A percentile compares a stretch with the other conserved stretches of the same genome.
These are phyloP conservation scores for Globisporangium emineosum DNA, from an alignment of 352 stramenopile genomes.

Conservation along the genomic window DNA sequence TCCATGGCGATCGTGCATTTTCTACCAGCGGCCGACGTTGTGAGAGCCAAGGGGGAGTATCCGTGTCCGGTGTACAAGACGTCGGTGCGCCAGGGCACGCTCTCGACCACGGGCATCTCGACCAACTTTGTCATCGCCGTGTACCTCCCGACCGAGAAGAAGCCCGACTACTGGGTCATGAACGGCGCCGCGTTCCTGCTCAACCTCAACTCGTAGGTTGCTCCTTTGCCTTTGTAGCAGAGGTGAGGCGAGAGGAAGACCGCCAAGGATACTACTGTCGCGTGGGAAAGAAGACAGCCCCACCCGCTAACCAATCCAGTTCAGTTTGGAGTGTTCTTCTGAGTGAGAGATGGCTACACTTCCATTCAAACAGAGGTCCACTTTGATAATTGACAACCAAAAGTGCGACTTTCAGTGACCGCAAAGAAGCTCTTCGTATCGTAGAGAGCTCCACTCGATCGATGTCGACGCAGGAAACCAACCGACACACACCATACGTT, in stretches of 20 bases:
- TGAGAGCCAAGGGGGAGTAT: slow-evolving; percentile 67
- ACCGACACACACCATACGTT: not conserved
- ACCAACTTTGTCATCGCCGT: slow-evolving; percentile 94
- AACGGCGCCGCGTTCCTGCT: slow-evolving; percentile 91
- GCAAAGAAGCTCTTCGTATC: not conserved
- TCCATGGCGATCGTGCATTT: slow-evolving; percentile 91
- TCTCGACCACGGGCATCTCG: slow-evolving; percentile 92
- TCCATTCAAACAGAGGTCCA: not conserved
- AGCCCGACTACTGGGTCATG: slow-evolving; percentile 90
- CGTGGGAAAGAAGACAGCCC: slow-evolving; percentile 2
- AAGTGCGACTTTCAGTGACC: not conserved
- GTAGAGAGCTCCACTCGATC: not conserved
- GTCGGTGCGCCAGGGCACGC: slow-evolving; percentile 86
- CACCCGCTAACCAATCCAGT: not conserved
- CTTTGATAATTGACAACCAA: not conserved
- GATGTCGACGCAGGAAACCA: not conserved
- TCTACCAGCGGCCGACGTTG: slow-evolving; percentile 77
- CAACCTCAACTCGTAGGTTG: slow-evolving; percentile 81
- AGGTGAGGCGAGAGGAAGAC: not conserved
- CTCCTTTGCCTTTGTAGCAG: not conserved
- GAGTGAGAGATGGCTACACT: slow-evolving; percentile 5
- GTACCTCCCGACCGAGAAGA: slow-evolving; percentile 80
- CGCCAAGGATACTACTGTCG: slow-evolving; percentile 14
- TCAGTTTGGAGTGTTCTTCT: not conserved
- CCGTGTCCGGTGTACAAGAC: slow-evolving; percentile 95